phyloP scores from a whole-genome alignment of 805 yeast genomes.

The Yamadazyma insecticola region DNA sequence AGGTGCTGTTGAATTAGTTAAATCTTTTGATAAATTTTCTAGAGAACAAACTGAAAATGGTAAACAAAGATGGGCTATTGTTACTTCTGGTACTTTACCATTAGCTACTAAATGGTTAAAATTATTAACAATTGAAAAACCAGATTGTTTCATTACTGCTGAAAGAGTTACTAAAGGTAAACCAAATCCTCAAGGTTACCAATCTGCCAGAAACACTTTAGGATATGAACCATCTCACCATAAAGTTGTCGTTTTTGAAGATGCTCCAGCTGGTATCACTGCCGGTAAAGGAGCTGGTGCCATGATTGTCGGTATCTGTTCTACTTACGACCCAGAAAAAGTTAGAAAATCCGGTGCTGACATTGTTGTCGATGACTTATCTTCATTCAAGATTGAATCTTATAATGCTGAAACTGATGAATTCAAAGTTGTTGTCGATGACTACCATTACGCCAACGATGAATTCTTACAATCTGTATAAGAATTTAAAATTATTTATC shows the following conservation, averaged over 20 bases:
- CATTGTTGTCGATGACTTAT: conserved; percentile 72
- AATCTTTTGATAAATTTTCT: conserved; percentile 47
- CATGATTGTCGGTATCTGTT: conserved; percentile 75
- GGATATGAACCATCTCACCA: conserved; percentile 32
- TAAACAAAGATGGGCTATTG: conserved; percentile 74
- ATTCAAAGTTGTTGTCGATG: conserved; percentile 36
- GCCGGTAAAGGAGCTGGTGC: conserved; percentile 87
- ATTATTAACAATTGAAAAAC: conserved; percentile 55
- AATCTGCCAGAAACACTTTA: conserved; percentile 48
- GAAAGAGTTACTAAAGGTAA: conserved; percentile 76
- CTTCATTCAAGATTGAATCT: conserved; percentile 53
- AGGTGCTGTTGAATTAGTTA: conserved; percentile 66
- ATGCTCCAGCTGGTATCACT: conserved; percentile 82
- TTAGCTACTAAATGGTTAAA: conserved; percentile 78
- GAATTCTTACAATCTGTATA: conserved; percentile 26
- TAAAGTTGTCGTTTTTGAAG: conserved; percentile 71
- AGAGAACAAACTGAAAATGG: conserved; percentile 36
- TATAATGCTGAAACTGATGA: conserved; percentile 43
- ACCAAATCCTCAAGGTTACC: conserved; percentile 84
- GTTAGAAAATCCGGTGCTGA: conserved; percentile 76
- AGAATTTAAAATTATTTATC: too few species aligned
- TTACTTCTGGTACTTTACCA: conserved; percentile 75
- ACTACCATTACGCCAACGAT: conserved; percentile 41
- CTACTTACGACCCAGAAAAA: conserved; percentile 66
- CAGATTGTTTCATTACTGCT: conserved; percentile 77